phyloP scores from a whole-genome alignment of 2,329 filamentous ascomycete species.

The Stemphylium lycopersici region DNA sequence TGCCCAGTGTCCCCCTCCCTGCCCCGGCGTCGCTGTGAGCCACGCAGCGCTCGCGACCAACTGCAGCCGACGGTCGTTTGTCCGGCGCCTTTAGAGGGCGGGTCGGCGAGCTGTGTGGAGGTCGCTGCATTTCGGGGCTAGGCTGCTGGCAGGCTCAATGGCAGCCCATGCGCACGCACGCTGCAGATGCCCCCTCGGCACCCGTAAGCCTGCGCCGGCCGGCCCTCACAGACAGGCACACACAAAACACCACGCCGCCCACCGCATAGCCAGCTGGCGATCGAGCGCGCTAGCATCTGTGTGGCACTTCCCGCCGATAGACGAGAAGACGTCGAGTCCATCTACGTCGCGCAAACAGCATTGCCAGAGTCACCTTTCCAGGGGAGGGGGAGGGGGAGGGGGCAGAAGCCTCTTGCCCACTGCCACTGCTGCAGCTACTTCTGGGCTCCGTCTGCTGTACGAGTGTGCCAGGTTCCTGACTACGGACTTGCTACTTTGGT shows the following conservation, averaged over 20 bases:
- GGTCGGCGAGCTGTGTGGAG: conserved; percentile 11
- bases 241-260: conserved; percentile 6
- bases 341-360: background rate
- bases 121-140: conserved; percentile 8
- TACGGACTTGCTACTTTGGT: conserved; percentile 5
- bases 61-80: background rate
- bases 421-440: background rate
- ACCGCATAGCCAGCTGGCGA: conserved; percentile 6
- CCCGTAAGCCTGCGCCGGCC: too few relatives aligned
- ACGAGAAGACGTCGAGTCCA: conserved; percentile 5
- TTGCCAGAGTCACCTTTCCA: background rate
- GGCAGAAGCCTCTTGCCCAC: background rate
- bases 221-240: background rate
- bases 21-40: too few relatives aligned
- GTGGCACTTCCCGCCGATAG: conserved; percentile 11
- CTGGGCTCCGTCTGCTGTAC: too few relatives aligned
- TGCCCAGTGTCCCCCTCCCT: too few relatives aligned
- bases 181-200: conserved; percentile 6
- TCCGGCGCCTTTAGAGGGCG: background rate
- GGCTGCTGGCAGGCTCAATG: conserved; percentile 10
- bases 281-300: conserved; percentile 11
- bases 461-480: background rate
- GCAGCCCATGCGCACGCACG: background rate
- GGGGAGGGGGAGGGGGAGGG: too few relatives aligned
- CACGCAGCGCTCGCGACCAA: background rate